Evolutionary conservation across 1,284 basidiomycete genomes (phyloP), one percentile per base, ranked within the genome.

Genomic region (Ganoderma resinaceum): DNA sequence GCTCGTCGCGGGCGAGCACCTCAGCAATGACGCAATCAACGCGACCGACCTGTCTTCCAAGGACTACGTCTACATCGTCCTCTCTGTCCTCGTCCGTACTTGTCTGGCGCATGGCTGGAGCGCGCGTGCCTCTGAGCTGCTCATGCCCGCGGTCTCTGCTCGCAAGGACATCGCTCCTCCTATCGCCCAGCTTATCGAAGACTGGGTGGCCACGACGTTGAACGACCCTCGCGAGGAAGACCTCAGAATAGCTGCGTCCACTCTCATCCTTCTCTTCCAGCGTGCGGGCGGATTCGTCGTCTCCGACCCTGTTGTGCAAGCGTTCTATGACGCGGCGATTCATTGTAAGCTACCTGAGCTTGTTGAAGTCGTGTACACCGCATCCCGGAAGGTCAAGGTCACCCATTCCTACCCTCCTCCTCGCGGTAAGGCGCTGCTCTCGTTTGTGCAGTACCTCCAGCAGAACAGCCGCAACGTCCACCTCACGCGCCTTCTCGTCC

Each of bases 81-180:
- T 80, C 20, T 80, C 83, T 16, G 80, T 85, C 1, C 72, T 88
- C 29, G 79, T 85, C 18, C 83, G 82, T 49, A 80, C 88, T 8
- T 84, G 85, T 67, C 71, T 87, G 35, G 79, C 84, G 70, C 88
- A 86, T 84, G 79, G 83, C 43, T 88, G 85, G 85, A 76, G 80
- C 61, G 67, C 74, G 38, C 77, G 83, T 46, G 85, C 85, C 0
- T 76, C 79, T 9, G 72, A 71, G 16, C 76, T 87, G 43, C 75
- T 87, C 33, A 31, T 69, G 23, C 40, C 63, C 3, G 68, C 60
- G 23, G 68, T 72, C 8, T 52, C 66, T 16, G 46, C 59, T n/a
- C 57, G 55, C 33, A 3, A 63, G 26, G n/a, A 16, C 12, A 52
- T 72, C 46, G 67, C 69, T 3, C 62, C 29, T 7, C 61, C 69